Evolutionary conservation across 2,329 filamentous ascomycete species (phyloP), one percentile per base, ranked within the genome.

Genomic region (Hortaea werneckii): DNA sequence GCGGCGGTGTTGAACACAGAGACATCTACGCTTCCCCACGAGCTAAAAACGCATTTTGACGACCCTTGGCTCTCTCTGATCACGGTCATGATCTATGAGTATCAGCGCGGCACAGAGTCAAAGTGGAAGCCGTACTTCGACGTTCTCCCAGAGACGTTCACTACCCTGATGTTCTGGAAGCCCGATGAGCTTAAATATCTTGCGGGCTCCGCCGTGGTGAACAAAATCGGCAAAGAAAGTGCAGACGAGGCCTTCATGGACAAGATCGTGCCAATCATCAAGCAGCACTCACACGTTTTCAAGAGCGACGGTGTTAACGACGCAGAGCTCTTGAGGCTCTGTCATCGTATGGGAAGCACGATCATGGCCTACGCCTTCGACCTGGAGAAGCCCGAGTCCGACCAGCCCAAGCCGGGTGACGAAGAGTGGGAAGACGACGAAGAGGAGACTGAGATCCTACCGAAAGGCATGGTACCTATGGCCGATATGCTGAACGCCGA

Each of bases 291-390:
- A 5, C 52, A 59, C 1, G 47, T 65, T 6, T 65, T 72, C 49
- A 64, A 66, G 40, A 53, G 71, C 49, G 58, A 71, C 48, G 58
- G 59, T 8, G 37, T 54, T 52, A 63, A 45, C 55, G 70, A 74
- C 45, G 66, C 70, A 45, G 64, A 72, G 26, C 65, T 82, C 9
- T 58, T 82, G 3, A 57, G 66, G 11, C 63, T 80, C 12, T 83
- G 85, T 43, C 87, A 94, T 62, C 75, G 79, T 6, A 89, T 94
- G 82, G 88, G 85, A 1, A 89, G 83, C 50, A 80, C 84, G 11
- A 90, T 95, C 54, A 94, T 95, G 87, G 83, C 87, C 0, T 95
- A 94, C 61, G 87, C 87, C 0, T 95, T 95, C 61, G 88, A 95
- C 54, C 76, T 94, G 5, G 78, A 80, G 52, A 72, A 72, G 32